Base-by-base conservation (phyloP, 495 filamentous ascomycete species). In the Penicillium simplicissimum region DNA sequence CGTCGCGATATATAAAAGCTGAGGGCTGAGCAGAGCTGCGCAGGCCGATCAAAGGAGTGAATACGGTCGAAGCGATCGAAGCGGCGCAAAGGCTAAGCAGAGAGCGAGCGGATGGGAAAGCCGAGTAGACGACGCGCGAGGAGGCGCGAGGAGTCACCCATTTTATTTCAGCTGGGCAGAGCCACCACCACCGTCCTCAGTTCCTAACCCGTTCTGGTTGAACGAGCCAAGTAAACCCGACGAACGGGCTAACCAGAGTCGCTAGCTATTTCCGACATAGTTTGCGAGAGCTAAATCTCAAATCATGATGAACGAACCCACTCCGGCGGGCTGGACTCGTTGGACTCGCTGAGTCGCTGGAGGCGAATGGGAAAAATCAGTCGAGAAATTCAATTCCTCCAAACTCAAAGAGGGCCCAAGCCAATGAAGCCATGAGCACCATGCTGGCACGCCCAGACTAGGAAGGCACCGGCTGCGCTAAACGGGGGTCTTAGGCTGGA, bases 391-490 rank as follows among this genome's bases (percentile, higher is more conserved):
- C 4, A 31, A 31, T 40, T 40, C 15, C 14, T 5, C 11, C 14
- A 17, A n/a, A n/a, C n/a, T n/a, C n/a, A n/a, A 13, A 48, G 1
- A 51, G 6, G 43, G 45, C 45, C 45, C 15, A 23, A 28, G 43
- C 55, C 51, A 60, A 55, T 37, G 49, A n/a, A n/a, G n/a, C n/a
- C n/a, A n/a, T n/a, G n/a, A n/a, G 10, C 58, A 33, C 38, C 10
- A n/a, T n/a, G n/a, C n/a, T n/a, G n/a, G n/a, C n/a, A 28, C 15
- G 33, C 31, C 25, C 17, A 17, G 33, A 28, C 57, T 55, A 56
- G 53, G 59, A 57, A 52, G 28, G 33, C 43, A 19, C 43, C 56
- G 45, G 55, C n/a, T 23, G 21, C 57, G 31, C 57, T 59, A 52
- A 25, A 52, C 14, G 9, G 10, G 25, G 25, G 38, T 15, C n/a